Conservation (phyloP, 225 moss, liverwort and hornwort genomes). For the Climacium dendroides region DNA sequence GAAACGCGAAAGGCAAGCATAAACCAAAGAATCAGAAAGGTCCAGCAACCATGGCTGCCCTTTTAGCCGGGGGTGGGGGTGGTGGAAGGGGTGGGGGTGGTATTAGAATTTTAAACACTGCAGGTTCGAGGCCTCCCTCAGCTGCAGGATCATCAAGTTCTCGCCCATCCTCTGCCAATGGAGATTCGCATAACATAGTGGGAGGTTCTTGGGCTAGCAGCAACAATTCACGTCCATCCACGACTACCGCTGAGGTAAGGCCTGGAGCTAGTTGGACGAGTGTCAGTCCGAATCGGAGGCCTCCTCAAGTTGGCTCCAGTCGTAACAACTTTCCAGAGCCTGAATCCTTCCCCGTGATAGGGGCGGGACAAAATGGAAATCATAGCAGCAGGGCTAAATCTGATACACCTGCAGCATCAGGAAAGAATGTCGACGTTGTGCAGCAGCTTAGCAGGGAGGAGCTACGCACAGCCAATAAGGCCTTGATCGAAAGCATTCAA, state of each 20-base stretch:
- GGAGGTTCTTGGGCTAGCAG: constrained; percentile 12
- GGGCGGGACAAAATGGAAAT: constrained; percentile 25
- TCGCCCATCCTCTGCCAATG: constrained; percentile 21
- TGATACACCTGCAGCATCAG: neutral
- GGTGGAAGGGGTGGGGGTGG: constrained; percentile 33
- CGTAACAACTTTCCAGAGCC: constrained; percentile 5
- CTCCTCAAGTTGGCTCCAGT: constrained; percentile 3
- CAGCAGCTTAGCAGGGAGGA: constrained; percentile 51
- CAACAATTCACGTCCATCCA: constrained; percentile 14
- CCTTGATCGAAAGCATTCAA: constrained; percentile 67
- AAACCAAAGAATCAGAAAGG: constrained; percentile 56
- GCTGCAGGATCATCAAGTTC: constrained; percentile 11
- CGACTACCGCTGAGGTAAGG: neutral
- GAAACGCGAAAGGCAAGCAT: constrained; percentile 39
- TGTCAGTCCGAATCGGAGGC: constrained; percentile 22
- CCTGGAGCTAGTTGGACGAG: constrained; percentile 19
- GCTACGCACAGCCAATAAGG: constrained; percentile 64
- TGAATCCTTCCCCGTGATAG: constrained; percentile 23
- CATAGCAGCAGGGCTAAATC: neutral
- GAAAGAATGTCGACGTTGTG: constrained; percentile 9
- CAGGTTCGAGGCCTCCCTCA: constrained; percentile 27
- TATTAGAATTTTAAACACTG: constrained; percentile 59
- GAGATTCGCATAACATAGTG: constrained; percentile 1
- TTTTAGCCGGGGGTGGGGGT: constrained; percentile 53
- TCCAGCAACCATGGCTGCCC: constrained; percentile 69